phyloP scores from a whole-genome alignment of 148 eudicot genomes.

The Heliamphora exappendiculata region DNA sequence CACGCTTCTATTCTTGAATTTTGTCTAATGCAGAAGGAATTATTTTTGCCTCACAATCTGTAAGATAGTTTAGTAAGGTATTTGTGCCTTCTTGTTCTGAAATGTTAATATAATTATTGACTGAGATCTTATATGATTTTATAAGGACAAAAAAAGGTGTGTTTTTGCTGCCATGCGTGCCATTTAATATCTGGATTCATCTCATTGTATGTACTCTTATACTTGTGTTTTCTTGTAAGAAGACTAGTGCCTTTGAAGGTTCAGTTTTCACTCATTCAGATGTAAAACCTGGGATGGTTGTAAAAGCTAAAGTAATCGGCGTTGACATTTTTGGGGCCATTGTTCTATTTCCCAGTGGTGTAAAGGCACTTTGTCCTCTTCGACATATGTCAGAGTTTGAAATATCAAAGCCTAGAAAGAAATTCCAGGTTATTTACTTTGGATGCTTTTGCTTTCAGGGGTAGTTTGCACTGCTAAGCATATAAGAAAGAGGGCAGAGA shows the following conservation, averaged over 20 bases:
- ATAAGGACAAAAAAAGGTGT: neutral
- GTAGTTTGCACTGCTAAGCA: neutral
- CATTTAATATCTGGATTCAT: neutral
- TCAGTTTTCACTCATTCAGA: slow-evolving; percentile 95
- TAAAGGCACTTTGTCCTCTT: slow-evolving; percentile 96
- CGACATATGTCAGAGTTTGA: slow-evolving; percentile 95
- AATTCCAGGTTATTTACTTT: slow-evolving; percentile 55
- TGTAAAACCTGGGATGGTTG: slow-evolving; percentile 95
- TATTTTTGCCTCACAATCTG: neutral
- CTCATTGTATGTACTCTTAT: neutral
- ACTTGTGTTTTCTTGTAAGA: slow-evolving; percentile 14
- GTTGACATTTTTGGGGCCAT: slow-evolving; percentile 62
- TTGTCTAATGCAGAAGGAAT: neutral
- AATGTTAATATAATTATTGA: neutral
- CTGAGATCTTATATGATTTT: neutral
- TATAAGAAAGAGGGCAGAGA: neutral
- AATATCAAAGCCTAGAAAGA: slow-evolving; percentile 76
- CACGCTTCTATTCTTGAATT: neutral
- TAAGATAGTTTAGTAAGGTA: neutral
- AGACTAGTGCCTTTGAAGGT: slow-evolving; percentile 94
- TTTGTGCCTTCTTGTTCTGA: neutral
- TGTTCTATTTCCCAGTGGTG: slow-evolving; percentile 84
- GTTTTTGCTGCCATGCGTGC: neutral
- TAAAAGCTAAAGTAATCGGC: slow-evolving; percentile 71
- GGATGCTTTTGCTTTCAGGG: neutral